Conservation (phyloP, 352 stramenopile genomes). For the Phytophthora sansomeana region DNA sequence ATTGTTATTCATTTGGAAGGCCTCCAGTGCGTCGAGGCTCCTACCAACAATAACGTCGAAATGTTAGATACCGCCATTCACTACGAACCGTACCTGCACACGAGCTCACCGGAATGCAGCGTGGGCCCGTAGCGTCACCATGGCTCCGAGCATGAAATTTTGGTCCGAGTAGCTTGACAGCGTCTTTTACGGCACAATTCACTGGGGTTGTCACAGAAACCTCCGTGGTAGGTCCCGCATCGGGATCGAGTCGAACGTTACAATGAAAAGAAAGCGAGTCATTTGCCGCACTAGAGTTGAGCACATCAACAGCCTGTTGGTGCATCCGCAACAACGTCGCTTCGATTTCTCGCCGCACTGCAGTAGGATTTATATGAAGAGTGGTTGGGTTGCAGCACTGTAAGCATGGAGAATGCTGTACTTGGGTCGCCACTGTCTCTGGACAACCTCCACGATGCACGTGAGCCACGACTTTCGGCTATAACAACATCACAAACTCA, state of each 20-base stretch:
- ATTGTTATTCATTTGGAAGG: constrained; percentile 7
- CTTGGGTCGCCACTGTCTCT: neutral
- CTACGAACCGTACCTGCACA: neutral
- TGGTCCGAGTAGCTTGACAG: constrained; percentile 12
- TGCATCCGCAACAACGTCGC: constrained; percentile 15
- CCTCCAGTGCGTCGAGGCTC: neutral
- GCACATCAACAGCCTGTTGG: neutral
- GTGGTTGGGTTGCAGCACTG: constrained; percentile 26
- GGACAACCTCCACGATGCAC: neutral
- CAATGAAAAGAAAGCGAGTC: constrained; percentile 14
- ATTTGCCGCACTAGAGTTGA: neutral
- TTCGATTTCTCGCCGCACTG: constrained; percentile 18
- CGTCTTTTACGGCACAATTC: constrained; percentile 14
- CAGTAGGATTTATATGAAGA: constrained; percentile 16
- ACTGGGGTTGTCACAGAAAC: constrained; percentile 15
- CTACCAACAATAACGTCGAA: neutral
- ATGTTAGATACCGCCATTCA: neutral
- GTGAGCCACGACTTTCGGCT: neutral
- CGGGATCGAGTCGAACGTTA: constrained; percentile 9
- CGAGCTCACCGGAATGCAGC: constrained; percentile 2
- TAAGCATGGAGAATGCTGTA: constrained; percentile 1
- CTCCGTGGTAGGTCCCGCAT: constrained; percentile 7
- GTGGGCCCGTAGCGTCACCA: neutral
- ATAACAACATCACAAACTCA: neutral
- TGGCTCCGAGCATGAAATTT: neutral